Evolutionary conservation across 352 stramenopile genomes (phyloP), one percentile per base, ranked within the genome.

Genomic region (Pelagophyceae sp.): DNA sequence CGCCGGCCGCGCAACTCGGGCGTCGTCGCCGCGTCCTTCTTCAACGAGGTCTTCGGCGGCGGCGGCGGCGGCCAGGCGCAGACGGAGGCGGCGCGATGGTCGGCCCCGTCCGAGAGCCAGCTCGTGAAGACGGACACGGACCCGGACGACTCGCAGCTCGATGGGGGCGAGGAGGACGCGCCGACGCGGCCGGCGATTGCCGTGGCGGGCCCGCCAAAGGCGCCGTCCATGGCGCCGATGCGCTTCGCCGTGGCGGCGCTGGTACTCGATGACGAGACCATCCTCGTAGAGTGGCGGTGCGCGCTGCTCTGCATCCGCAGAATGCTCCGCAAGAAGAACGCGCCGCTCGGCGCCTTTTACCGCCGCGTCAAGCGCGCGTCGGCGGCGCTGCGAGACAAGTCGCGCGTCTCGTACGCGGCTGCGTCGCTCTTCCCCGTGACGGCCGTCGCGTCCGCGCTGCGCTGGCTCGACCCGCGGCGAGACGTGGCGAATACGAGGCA

Each of bases 261-360:
- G 11, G 67, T 74, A 23, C 35, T 74, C 38, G 33, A 50, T 5
- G 67, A 74, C 33, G 67, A 74, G 38, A n/a, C 35, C 35, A 3
- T 5, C 35, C 35, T 74, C 35, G 33, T 74, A 33, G 67, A 74
- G 67, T 54, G 35, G 17, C 67, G 67, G 11, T 17, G 17, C 17
- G 67, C 67, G 15, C 33, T 40, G 25, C 33, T n/a, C 2, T 33
- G 35, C 2, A 5, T 74, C 20, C 33, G 67, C 6, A 23, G 19
- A 27, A 1, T 5, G 19, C n/a, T 71, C 29, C 19, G 19, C n/a
- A 17, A 6, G 5, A 27, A 2, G 31, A 38, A 35, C 61, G 61
- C 61, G 61, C 61, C 61, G 3, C 6, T n/a, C 6, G 33, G 6
- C 29, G 19, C 61, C 61, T 38, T 71, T 25, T 35, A 1, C 6